Evolutionary conservation across 768 basidiomycete species (phyloP), one percentile per base, ranked within the genome.

Genomic region (Termitomyces eurrhizus): DNA sequence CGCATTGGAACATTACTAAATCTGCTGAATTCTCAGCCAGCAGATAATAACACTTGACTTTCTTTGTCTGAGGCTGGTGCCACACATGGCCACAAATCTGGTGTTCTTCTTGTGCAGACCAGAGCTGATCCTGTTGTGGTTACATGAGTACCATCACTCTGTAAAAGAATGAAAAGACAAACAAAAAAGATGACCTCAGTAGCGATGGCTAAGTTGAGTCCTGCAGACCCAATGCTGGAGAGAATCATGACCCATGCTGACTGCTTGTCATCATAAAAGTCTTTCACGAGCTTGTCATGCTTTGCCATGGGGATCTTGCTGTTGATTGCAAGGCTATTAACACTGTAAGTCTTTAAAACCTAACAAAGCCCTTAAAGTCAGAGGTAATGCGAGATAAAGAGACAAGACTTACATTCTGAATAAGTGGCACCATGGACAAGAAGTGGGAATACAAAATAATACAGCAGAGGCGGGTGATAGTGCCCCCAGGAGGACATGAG

Each of bases 141-240:
- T 3, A 21, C 35, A 1, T 54, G 7, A 18, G 29, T 29, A 29
- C 29, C 6, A 29, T 49, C 24, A 24, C 12, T 53, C 5, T 18
- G 7, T 5, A 21, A 8, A 53, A 29, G 39, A 13, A 41, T 16
- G 18, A n/a, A 12, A 60, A 46, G 2, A 5, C 68, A 64, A 41
- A 72, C 68, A 14, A 72, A 64, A 29, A 72, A 64, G 7, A 72
- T 66, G 1, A 72, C 60, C 13, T 58, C 42, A 29, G 55, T 51
- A 0, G 70, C 64, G 2, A 67, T 59, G 2, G 70, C 52, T 0
- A 71, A 56, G 44, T 71, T 72, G 0, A 71, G 65, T 12, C 70
- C 67, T 0, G 64, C 65, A 0, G 65, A 48, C 2, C 69, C 69
- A 1, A 72, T 67, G 4, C 64, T 60, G 0, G 69, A 72, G 50